phyloP scores from a whole-genome alignment of 306 rosid genomes.

The Castanea crenata region DNA sequence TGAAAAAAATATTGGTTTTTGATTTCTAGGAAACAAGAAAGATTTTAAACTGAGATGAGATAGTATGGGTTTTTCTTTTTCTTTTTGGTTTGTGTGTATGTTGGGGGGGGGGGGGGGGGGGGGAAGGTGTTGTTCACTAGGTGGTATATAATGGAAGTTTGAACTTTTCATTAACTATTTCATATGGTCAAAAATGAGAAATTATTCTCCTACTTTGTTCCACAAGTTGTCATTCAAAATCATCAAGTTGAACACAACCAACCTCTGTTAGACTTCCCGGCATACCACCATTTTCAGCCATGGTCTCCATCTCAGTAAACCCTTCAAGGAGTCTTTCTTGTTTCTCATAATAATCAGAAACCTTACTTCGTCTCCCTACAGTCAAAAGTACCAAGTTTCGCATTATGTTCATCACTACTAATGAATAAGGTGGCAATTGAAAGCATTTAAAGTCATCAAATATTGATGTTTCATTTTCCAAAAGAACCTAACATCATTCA shows the following conservation, averaged over 20 bases:
- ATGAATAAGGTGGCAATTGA: not conserved
- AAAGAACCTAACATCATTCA: not conserved
- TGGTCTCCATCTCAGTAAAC: slow-evolving; percentile 16
- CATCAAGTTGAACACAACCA: slow-evolving; percentile 2
- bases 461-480: not conserved
- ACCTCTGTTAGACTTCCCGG: slow-evolving; percentile 76
- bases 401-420: not conserved
- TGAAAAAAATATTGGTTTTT: not conserved
- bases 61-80: too few species aligned
- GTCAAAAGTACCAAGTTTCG: not conserved
- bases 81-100: too few species aligned
- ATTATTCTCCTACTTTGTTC: too few species aligned
- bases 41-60: too few species aligned
- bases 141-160: too few species aligned
- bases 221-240: too few species aligned
- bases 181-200: too few species aligned
- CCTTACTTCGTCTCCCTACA: slow-evolving; percentile 50
- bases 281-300: not conserved
- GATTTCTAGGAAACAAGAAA: too few species aligned
- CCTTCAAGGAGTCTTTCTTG: slow-evolving; percentile 81
- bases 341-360: slow-evolving; percentile 69
- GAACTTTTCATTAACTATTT: too few species aligned
- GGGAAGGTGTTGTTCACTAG: too few species aligned
- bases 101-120: too few species aligned
- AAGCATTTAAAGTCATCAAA: not conserved